These are phyloP conservation scores for Ogataea pini DNA, from an alignment of 805 yeast genomes.

Conservation along the genomic window DNA sequence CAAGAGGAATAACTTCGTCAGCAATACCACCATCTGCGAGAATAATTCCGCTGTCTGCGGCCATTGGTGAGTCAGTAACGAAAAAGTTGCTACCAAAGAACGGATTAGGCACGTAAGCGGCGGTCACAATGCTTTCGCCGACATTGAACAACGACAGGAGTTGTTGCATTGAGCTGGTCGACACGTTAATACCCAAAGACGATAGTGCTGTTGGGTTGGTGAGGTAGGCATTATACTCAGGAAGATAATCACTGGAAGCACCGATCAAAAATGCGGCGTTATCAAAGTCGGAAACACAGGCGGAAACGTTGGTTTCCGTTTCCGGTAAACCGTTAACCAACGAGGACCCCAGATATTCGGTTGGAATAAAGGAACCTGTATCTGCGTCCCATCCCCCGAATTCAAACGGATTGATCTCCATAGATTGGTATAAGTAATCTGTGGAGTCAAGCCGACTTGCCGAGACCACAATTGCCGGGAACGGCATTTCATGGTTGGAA, in stretches of 20 bases:
- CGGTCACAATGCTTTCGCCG: constrained; percentile 45
- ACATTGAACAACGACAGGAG: constrained; percentile 41
- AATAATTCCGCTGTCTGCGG: constrained; percentile 18
- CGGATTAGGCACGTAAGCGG: constrained; percentile 46
- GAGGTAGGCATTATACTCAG: constrained; percentile 16
- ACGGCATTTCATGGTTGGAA: constrained; percentile 63
- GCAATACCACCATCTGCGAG: constrained; percentile 38
- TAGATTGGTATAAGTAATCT: constrained; percentile 57
- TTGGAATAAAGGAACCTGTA: constrained; percentile 60
- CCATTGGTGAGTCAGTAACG: constrained; percentile 32
- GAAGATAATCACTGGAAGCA: constrained; percentile 71
- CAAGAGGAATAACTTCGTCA: constrained; percentile 60
- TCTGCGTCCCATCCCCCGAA: constrained; percentile 86
- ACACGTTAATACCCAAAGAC: constrained; percentile 22
- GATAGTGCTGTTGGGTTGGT: constrained; percentile 13
- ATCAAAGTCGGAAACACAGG: constrained; percentile 68
- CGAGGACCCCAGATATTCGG: constrained; percentile 65
- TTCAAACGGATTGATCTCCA: constrained; percentile 63
- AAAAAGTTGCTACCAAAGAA: constrained; percentile 37
- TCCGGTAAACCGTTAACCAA: constrained; percentile 57
- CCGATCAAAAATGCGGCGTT: constrained; percentile 78
- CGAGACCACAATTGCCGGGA: constrained; percentile 61
- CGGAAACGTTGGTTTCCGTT: constrained; percentile 20
- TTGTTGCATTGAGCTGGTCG: constrained; percentile 14
- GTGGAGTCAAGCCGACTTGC: constrained; percentile 55